phyloP scores from a whole-genome alignment of 2,329 filamentous ascomycete species.

The Phoma sp. region DNA sequence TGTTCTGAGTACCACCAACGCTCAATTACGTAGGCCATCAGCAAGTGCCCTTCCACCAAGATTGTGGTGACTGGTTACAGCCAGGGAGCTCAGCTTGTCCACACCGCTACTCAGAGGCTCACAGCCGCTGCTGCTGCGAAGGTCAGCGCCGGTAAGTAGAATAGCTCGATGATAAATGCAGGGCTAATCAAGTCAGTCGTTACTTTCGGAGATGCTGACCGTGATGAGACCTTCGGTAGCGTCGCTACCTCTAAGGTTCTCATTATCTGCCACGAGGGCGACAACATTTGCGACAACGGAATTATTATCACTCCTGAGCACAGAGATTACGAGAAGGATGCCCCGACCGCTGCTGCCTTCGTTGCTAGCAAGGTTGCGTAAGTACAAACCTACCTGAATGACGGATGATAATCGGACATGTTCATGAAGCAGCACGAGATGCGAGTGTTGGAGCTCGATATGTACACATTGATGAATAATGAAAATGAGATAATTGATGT shows the following conservation, averaged over 20 bases:
- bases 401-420: too few relatives aligned
- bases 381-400: background rate
- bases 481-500: too few relatives aligned
- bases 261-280: slow-evolving; percentile 45
- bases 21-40: slow-evolving; percentile 16
- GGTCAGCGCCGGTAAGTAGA: slow-evolving; percentile 29
- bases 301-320: slow-evolving; percentile 33
- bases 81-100: slow-evolving; percentile 52
- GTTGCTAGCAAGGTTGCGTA: slow-evolving; percentile 20
- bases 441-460: too few relatives aligned
- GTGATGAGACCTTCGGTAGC: slow-evolving; percentile 37
- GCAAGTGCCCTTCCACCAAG: slow-evolving; percentile 37
- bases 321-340: slow-evolving; percentile 35
- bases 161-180: background rate
- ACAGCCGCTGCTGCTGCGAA: slow-evolving; percentile 27
- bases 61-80: slow-evolving; percentile 41
- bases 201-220: slow-evolving; percentile 47
- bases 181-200: slow-evolving; percentile 28
- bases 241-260: slow-evolving; percentile 38
- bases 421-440: too few relatives aligned
- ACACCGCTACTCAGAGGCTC: slow-evolving; percentile 50
- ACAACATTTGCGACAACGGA: slow-evolving; percentile 43
- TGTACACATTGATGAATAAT: too few relatives aligned
- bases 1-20: fast-evolving
- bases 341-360: slow-evolving; percentile 30